phyloP scores from a whole-genome alignment of 164 flowering plant genomes.

The Stephania yunnanensis region DNA sequence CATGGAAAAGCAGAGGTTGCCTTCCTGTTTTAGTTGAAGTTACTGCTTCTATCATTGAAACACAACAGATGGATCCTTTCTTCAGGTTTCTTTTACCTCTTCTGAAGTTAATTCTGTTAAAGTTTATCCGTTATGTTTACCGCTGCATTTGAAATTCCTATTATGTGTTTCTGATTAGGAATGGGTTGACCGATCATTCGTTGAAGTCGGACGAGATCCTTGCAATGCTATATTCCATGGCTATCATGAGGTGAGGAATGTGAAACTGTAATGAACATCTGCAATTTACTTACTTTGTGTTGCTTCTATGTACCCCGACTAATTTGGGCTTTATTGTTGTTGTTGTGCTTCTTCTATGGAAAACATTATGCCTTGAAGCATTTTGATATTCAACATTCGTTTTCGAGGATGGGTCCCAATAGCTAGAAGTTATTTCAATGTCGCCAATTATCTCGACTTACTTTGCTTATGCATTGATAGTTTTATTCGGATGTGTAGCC shows the following conservation, averaged over 20 bases:
- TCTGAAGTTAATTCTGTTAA: neutral
- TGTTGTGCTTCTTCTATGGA: neutral
- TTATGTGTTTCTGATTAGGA: conserved; percentile 15
- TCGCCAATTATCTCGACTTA: neutral
- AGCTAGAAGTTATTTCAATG: neutral
- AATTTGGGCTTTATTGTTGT: too few relatives aligned
- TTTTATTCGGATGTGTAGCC: too few relatives aligned
- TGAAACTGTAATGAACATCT: neutral
- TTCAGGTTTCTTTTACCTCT: conserved; percentile 35
- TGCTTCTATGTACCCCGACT: too few relatives aligned
- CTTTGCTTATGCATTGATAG: neutral
- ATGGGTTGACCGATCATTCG: conserved; percentile 19
- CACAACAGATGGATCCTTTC: conserved; percentile 69
- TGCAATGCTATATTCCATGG: conserved; percentile 74
- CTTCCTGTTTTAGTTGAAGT: conserved; percentile 61
- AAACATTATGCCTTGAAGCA: neutral
- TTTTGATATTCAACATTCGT: neutral
- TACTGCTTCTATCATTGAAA: conserved; percentile 61
- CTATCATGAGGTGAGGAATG: conserved; percentile 53
- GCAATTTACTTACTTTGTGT: neutral
- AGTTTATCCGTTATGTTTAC: neutral
- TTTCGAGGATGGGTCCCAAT: neutral
- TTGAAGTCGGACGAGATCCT: conserved; percentile 55
- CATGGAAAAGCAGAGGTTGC: conserved; percentile 83
- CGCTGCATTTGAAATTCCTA: neutral